Percentiles rank a stretch among this genome's conserved stretches.
These are phyloP conservation scores for Chlamydomonas asymmetrica DNA, from an alignment of 139 green algal genomes.

Conservation along the genomic window DNA sequence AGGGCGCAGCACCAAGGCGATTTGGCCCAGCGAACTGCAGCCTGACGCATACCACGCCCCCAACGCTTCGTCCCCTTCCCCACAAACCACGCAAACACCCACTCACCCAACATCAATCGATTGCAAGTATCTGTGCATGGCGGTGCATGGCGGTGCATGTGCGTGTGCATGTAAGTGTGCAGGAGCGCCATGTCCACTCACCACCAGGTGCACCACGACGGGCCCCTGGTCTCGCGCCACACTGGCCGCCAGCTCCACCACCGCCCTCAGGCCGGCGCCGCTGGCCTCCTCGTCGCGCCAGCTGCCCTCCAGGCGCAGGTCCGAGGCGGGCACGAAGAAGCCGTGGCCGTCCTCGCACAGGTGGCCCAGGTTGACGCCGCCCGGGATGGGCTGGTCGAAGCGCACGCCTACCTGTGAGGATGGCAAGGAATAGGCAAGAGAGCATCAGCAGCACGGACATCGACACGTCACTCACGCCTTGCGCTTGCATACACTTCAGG, in stretches of 20 bases:
- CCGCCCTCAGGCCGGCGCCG: conserved; percentile 11
- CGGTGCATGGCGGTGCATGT: no score
- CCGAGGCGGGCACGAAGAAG: conserved; percentile 30
- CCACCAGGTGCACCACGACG: conserved; percentile 24
- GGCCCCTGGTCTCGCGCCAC: conserved; percentile 3
- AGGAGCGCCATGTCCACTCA: no score
- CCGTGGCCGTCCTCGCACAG: conserved; percentile 48
- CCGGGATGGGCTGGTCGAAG: conserved; percentile 41
- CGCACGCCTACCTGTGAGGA: conserved; percentile 15
- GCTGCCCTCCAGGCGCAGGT: conserved; percentile 31
- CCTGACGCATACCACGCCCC: no score
- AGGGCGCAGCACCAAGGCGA: no score
- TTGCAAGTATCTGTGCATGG: no score
- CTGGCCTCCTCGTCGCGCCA: conserved; percentile 6
- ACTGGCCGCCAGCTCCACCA: conserved; percentile 34
- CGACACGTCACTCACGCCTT: no score
- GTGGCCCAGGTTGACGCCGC: conserved; percentile 50
- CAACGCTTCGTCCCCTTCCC: no score
- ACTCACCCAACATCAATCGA: no score
- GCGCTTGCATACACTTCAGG: no score
- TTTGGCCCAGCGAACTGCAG: no score
- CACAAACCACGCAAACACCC: no score
- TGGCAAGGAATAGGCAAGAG: neutral
- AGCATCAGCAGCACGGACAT: neutral
- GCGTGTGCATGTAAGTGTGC: no score